Conservation (phyloP, 306 rosid genomes). For the Citrullus amarus region DNA sequence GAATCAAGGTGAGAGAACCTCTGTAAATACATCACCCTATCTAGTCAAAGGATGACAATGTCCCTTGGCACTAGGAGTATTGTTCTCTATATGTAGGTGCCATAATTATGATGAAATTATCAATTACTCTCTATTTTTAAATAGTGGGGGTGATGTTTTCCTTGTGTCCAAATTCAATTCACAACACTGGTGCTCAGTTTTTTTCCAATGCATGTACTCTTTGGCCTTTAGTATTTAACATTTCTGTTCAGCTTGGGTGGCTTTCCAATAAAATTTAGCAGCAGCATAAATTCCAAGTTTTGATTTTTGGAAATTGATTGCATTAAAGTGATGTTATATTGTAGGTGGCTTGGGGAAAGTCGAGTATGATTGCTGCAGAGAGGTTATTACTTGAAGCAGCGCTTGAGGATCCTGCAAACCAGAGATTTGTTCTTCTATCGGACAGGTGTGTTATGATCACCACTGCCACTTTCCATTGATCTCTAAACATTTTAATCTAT, state of each 20-base stretch:
- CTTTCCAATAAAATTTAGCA: not conserved
- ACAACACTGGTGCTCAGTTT: not conserved
- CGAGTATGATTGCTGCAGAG: slow-evolving; percentile 42
- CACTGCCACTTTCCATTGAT: not conserved
- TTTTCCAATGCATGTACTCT: not conserved
- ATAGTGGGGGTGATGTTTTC: not conserved
- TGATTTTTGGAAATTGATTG: not conserved
- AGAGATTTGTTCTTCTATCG: slow-evolving; percentile 87
- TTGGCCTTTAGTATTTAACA: not conserved
- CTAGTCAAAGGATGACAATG: not conserved
- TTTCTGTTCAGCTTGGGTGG: not conserved
- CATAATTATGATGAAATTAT: not conserved
- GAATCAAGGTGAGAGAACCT: not conserved
- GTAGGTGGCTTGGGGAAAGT: slow-evolving; percentile 46
- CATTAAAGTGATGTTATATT: not conserved
- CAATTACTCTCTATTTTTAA: not conserved
- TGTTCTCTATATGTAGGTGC: not conserved
- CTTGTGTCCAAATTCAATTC: not conserved
- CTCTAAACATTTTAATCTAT: not conserved
- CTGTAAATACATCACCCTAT: not conserved
- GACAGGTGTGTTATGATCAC: slow-evolving; percentile 49
- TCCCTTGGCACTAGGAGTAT: not conserved
- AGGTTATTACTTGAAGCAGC: slow-evolving; percentile 35
- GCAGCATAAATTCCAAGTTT: no score
- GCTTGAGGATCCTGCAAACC: slow-evolving; percentile 84